A percentile compares a stretch with the other conserved stretches of the same genome.
These are phyloP conservation scores for Leccinum boreale DNA, from an alignment of 768 basidiomycete species.

Conservation along the genomic window DNA sequence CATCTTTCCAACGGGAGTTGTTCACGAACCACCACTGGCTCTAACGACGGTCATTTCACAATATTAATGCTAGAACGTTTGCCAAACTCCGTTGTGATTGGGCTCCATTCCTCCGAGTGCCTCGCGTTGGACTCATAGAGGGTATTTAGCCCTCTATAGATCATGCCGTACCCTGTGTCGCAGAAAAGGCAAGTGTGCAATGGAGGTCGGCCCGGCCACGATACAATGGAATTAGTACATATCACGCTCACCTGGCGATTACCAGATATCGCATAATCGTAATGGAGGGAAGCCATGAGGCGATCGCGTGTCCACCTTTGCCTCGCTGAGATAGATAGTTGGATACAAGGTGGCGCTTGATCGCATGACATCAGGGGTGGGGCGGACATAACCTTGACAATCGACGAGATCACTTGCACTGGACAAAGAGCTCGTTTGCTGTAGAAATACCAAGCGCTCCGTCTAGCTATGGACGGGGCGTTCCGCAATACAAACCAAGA, in stretches of 20 bases:
- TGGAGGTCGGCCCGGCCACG: conserved; percentile 14
- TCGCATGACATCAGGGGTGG: conserved; percentile 18
- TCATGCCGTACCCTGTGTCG: conserved; percentile 6
- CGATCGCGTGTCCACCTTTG: conserved; percentile 19
- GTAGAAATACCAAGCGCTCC: background rate
- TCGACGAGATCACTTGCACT: conserved; percentile 10
- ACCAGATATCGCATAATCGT: conserved; percentile 11
- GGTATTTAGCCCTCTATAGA: background rate
- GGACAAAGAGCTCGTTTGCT: conserved; percentile 12
- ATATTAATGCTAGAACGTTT: background rate
- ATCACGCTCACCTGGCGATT: conserved; percentile 11
- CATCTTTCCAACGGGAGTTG: background rate
- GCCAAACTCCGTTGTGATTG: conserved; percentile 4
- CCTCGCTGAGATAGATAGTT: background rate
- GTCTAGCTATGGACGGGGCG: background rate
- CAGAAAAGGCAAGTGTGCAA: conserved; percentile 7
- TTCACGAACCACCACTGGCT: background rate
- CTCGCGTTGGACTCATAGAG: background rate
- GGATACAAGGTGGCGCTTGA: conserved; percentile 15
- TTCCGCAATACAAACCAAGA: conserved; percentile 1
- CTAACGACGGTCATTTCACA: background rate
- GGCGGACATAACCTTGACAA: conserved; percentile 21
- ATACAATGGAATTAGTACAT: background rate
- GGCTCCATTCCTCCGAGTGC: background rate
- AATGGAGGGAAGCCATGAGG: conserved; percentile 24